Evolutionary conservation across 805 yeast species (phyloP).

Genomic region (Priceomyces haplophilus): DNA sequence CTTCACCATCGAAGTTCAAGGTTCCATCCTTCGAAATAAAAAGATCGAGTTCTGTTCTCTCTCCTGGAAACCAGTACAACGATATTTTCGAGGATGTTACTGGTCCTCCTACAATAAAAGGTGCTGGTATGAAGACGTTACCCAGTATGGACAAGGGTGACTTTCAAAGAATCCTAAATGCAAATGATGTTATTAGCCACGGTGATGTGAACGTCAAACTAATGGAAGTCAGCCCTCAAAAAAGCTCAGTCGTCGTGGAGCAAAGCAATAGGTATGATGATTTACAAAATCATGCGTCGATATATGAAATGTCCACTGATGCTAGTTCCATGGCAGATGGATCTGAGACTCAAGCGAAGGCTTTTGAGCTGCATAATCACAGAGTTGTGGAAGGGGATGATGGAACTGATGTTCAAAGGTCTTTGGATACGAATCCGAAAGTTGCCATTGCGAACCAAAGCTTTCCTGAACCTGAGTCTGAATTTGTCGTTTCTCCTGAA

Average conservation of each 20-base stretch:
- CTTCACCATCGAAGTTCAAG: constrained; percentile 25
- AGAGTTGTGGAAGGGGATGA: not conserved
- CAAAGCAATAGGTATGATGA: constrained; percentile 25
- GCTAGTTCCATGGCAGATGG: constrained; percentile 8
- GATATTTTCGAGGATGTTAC: constrained; percentile 33
- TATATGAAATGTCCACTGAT: constrained; percentile 23
- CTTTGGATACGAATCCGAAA: constrained; percentile 19
- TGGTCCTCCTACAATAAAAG: constrained; percentile 36
- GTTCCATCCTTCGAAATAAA: constrained; percentile 44
- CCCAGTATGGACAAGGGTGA: constrained; percentile 50
- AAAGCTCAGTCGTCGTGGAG: constrained; percentile 25
- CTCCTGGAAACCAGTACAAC: constrained; percentile 37
- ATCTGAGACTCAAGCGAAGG: not conserved
- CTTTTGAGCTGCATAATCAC: not conserved
- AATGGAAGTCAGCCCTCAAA: constrained; percentile 18
- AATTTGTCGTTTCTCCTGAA: constrained; percentile 20
- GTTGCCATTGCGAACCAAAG: constrained; percentile 1
- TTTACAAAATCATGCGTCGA: constrained; percentile 32
- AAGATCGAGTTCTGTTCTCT: constrained; percentile 30
- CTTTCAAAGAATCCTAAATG: constrained; percentile 37
- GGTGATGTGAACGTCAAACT: constrained; percentile 37
- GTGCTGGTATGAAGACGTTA: constrained; percentile 46
- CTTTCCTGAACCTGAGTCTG: constrained; percentile 38
- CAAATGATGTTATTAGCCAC: constrained; percentile 37
- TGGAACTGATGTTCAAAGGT: not conserved